Conservation (phyloP, 176 grass and related monocot species). For the Typha latifolia region DNA sequence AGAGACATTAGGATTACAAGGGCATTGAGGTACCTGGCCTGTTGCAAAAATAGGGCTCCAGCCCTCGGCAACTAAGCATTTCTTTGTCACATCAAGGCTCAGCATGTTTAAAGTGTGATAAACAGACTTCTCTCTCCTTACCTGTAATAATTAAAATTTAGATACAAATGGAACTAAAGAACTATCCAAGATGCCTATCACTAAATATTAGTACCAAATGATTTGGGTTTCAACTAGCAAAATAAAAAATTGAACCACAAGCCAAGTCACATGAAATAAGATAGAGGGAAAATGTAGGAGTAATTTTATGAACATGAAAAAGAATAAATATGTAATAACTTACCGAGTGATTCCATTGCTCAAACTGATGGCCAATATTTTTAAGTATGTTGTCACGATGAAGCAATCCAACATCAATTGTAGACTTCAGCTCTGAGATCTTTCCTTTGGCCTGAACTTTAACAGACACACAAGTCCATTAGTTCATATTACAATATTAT, state of each 20-base stretch:
- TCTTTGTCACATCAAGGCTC: conserved; percentile 96
- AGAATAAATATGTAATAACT: conserved; percentile 19
- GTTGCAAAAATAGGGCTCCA: conserved; percentile 89
- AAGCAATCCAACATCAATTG: conserved; percentile 68
- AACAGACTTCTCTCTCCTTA: conserved; percentile 82
- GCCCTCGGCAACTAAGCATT: conserved; percentile 94
- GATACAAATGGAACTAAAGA: conserved; percentile 14
- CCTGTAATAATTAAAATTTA: conserved; percentile 37
- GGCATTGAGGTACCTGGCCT: conserved; percentile 43
- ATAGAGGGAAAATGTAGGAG: neutral
- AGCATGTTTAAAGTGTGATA: conserved; percentile 98
- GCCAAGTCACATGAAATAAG: neutral
- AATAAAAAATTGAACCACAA: neutral
- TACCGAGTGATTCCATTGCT: conserved; percentile 87
- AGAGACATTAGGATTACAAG: neutral
- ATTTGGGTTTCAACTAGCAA: neutral
- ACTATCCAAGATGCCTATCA: neutral
- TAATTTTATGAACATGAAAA: conserved; percentile 6
- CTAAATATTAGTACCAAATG: neutral
- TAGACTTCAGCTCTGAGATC: conserved; percentile 73
- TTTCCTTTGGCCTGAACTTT: conserved; percentile 59
- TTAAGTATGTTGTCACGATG: conserved; percentile 81
- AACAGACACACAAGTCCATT: neutral
- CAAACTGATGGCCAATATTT: conserved; percentile 68
- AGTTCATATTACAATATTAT: conserved; percentile 7